Evolutionary conservation across 441 rosid species (phyloP).

Genomic region (Breynia disticha): DNA sequence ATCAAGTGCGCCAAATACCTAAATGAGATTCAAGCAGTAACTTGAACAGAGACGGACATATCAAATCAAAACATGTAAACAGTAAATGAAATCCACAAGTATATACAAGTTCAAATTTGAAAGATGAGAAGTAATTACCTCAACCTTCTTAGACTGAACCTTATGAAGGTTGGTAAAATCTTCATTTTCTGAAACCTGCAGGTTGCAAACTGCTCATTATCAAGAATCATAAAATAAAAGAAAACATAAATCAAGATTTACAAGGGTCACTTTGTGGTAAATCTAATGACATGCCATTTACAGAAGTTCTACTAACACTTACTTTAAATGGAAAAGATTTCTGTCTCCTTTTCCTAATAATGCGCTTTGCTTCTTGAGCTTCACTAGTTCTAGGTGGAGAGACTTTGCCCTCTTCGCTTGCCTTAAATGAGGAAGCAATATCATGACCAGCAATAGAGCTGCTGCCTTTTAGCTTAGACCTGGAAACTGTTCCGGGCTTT

Average conservation of each 20-base stretch:
- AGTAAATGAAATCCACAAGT: neutral
- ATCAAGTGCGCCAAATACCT: neutral
- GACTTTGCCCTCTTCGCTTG: slow-evolving; percentile 34
- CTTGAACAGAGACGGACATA: no score
- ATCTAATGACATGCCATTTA: neutral
- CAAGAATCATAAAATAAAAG: slow-evolving; percentile 11
- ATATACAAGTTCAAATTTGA: slow-evolving; percentile 2
- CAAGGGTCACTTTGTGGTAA: no score
- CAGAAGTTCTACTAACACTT: slow-evolving; percentile 21
- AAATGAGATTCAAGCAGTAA: neutral
- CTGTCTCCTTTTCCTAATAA: slow-evolving; percentile 45
- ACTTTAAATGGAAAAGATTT: slow-evolving; percentile 50
- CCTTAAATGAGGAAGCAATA: slow-evolving; percentile 24
- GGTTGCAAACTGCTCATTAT: slow-evolving; percentile 19
- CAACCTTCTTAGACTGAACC: slow-evolving; percentile 36
- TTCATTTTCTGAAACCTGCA: slow-evolving; percentile 55
- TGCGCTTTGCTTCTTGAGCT: slow-evolving; percentile 34
- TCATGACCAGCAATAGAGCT: slow-evolving; percentile 39
- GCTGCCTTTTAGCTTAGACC: slow-evolving; percentile 39
- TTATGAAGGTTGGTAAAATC: slow-evolving; percentile 29
- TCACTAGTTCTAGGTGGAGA: slow-evolving; percentile 20
- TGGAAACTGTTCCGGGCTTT: slow-evolving; percentile 31
- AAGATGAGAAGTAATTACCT: slow-evolving; percentile 37
- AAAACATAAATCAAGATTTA: neutral
- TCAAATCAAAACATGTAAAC: neutral